Base-by-base conservation (phyloP, 2,329 filamentous ascomycete genomes). In the Sporothrix schenckii region DNA sequence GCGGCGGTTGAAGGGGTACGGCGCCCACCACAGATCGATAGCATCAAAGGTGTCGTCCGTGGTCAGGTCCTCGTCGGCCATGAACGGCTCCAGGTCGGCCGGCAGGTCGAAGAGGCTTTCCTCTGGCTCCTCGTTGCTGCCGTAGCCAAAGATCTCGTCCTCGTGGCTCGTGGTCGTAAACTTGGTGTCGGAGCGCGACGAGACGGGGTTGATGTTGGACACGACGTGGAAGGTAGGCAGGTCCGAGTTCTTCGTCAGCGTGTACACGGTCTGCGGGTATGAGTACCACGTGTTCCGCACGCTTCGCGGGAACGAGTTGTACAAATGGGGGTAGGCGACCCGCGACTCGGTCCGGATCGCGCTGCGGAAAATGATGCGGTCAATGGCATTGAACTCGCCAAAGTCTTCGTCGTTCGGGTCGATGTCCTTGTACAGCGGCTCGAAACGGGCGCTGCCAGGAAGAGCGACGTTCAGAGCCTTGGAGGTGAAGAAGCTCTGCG, bases 381-480 rank as follows among this genome's bases (percentile, higher is more conserved):
- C 95, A 76, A 99, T 99, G 47, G 95, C 95, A 78, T 99, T 99
- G 85, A 99, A 99, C 80, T 99, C 95, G 80, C 95, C 95, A 81
- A 99, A 99, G 78, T 99, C 95, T 80, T 99, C 95, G 75, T 98
- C 94, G 76, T 99, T 99, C 1, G 95, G 95, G 79, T 99, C 94
- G 72, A 99, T 94, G 76, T 99, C 95, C 81, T 99, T 99, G 85
- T 97, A 99, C 24, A 99, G 80, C 30, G 95, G 95, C 80, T 99
- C 95, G 74, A 99, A 99, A 41, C 95, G 90, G 72, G 95, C 95
- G 11, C 95, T 96, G 78, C 95, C 95, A n/a, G 95, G 95, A 69
- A 99, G 92, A 11, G 96, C 94, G 68, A 99, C 94, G 75, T 99
- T 99, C 56, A 99, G 84, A 0, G 95, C 95, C 81, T 99, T 99